Conservation (phyloP, 305 asterid species). For the Solanum chacoense region DNA sequence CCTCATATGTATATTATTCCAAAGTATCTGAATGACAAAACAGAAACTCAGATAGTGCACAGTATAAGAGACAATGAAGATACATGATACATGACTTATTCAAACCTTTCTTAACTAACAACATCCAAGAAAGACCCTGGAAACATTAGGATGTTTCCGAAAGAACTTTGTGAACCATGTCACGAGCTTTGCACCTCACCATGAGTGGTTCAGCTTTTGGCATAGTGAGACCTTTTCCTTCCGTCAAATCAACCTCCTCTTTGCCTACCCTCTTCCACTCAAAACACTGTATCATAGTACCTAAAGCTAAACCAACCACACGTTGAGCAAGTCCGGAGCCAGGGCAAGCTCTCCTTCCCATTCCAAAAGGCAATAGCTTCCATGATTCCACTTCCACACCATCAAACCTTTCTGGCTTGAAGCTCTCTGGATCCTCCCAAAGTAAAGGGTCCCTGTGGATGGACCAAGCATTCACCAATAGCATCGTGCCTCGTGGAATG, state of each 20-base stretch:
- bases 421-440: slow-evolving; percentile 23
- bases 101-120: neutral
- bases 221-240: slow-evolving; percentile 13
- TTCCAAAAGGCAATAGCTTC: slow-evolving; percentile 23
- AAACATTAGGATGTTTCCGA: neutral
- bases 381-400: slow-evolving; percentile 4
- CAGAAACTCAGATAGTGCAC: neutral
- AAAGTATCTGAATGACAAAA: neutral
- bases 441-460: slow-evolving; percentile 25
- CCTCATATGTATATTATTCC: neutral
- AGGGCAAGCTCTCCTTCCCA: slow-evolving; percentile 39
- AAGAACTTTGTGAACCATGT: neutral
- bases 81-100: neutral
- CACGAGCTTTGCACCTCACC: slow-evolving; percentile 2
- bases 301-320: slow-evolving; percentile 25
- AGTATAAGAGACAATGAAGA: neutral
- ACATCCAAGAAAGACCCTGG: neutral
- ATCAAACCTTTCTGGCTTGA: slow-evolving; percentile 25
- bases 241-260: slow-evolving; percentile 5
- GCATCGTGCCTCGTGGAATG: slow-evolving; percentile 19
- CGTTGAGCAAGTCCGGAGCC: slow-evolving; percentile 24
- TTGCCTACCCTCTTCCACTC: slow-evolving; percentile 23
- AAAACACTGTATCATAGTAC: slow-evolving; percentile 25
- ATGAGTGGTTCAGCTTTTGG: slow-evolving; percentile 15
- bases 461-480: slow-evolving; percentile 30